Percentiles rank a stretch among this genome's conserved stretches.
Evolutionary conservation across 2,329 filamentous ascomycete genomes (phyloP).

Genomic region (Pseudocercospora crystallina): DNA sequence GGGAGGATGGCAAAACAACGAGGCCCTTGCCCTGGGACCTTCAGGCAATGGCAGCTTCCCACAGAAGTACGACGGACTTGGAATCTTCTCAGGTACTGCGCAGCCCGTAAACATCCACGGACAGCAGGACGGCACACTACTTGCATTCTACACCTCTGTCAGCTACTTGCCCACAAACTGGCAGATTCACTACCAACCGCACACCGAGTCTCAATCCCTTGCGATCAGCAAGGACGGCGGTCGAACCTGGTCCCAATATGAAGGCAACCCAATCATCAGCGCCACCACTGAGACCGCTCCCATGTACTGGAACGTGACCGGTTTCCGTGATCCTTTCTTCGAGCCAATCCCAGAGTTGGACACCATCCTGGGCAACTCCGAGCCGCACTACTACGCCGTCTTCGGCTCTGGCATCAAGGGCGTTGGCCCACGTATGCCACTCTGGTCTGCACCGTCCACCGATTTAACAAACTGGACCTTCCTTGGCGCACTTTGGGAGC

Average conservation of each 20-base stretch:
- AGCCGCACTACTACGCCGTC: conserved; percentile 49
- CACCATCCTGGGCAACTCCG: conserved; percentile 39
- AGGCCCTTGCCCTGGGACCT: conserved; percentile 42
- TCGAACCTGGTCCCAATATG: conserved; percentile 48
- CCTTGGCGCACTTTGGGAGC: conserved; percentile 49
- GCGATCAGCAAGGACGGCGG: conserved; percentile 49
- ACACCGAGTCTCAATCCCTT: conserved; percentile 49
- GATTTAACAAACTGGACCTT: conserved; percentile 50
- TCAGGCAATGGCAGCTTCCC: conserved; percentile 37
- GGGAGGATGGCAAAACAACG: conserved; percentile 47
- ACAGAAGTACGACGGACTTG: conserved; percentile 48
- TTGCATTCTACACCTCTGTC: conserved; percentile 51
- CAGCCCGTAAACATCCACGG: conserved; percentile 51
- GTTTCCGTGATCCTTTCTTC: conserved; percentile 41
- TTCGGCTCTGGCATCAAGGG: conserved; percentile 50
- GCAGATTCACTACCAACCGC: conserved; percentile 43
- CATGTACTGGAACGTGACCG: conserved; percentile 47
- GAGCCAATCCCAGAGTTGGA: conserved; percentile 43
- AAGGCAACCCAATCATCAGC: conserved; percentile 47
- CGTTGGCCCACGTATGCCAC: conserved; percentile 48
- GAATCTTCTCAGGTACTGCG: conserved; percentile 54
- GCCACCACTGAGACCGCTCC: conserved; percentile 37
- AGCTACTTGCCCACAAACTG: conserved; percentile 48
- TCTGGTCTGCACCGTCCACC: conserved; percentile 46
- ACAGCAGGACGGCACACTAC: conserved; percentile 47